Evolutionary conservation across 2,329 filamentous ascomycete genomes (phyloP), one percentile per base, ranked within the genome.

Genomic region (Fusarium sp.): DNA sequence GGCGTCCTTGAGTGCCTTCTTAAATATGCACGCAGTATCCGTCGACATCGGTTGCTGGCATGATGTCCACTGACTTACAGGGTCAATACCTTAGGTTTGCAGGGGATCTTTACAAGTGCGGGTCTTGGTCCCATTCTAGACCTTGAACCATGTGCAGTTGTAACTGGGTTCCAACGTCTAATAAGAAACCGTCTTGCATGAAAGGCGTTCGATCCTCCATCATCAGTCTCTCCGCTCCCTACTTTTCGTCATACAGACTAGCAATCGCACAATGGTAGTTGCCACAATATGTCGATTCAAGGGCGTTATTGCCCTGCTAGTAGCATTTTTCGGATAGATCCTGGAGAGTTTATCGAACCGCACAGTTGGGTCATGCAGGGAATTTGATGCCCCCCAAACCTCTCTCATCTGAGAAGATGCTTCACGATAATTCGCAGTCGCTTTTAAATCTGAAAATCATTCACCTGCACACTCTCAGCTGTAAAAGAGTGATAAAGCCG

Each of bases 281-380:
- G 54, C 39, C 28, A 31, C 38, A 33, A 22, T 26, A 56, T 56
- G 28, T 20, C n/a, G 28, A 48, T 50, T 36, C 18, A 50, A 58
- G 55, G 42, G 55, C 42, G 31, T 8, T 20, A 7, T 24, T 12
- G 3, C 33, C 42, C 22, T 30, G 33, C 20, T 35, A 48, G 31
- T 31, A 1, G 12, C 1, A 1, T 6, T 31, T 30, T 1, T 42
- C 36, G 51, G 35, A 24, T 42, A 42, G 35, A 54, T 54, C 50
- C 20, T 54, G 26, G 35, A 38, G 26, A 10, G 7, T 10, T 16
- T 0, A 54, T 54, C 50, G 33, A 39, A 28, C 24, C 50, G 50
- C 20, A 18, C 26, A 1, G 33, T 4, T 39, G 50, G 50, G 35
- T 41, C 35, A 10, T n/a, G 20, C 26, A 39, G 2, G 20, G 22